Evolutionary conservation across 176 grass and related monocot genomes (phyloP), one percentile per base, ranked within the genome.

Genomic region (Aechmea fasciata): DNA sequence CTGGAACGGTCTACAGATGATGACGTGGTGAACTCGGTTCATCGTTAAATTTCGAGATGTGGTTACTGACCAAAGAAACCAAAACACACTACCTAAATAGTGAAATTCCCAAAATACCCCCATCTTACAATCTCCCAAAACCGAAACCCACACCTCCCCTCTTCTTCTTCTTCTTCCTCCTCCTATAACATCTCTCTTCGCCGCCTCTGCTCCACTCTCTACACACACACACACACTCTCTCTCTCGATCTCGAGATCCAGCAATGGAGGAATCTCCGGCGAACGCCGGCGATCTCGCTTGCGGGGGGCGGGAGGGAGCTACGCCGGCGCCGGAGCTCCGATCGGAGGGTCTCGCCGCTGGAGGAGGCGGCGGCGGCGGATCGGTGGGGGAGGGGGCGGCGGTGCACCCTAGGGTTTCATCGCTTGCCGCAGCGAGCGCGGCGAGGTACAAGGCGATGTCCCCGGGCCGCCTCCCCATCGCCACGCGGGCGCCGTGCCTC

Each of bases 371-470:
- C 51, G 18, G 74, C 69, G 17, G 48, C 68, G 76, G 79, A 85
- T 90, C 73, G 76, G 59, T 73, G 11, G 41, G 57, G 57, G 52
- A 48, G 19, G n/a, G 11, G 47, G 71, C 11, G 18, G 71, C 10
- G 47, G 18, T 41, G 57, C n/a, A 49, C 47, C 48, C 47, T 62
- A 52, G 63, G 13, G 63, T 15, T 23, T 49, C 47, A 23, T 51
- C 7, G 62, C 48, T 67, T 11, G 25, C 11, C 3, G 64, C 55
- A 28, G 74, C 80, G 2, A 59, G 19, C 55, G 94, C 80, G 6
- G 94, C 94, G 13, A 87, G 82, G 80, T 99, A 99, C 87, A 99
- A 93, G 86, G 81, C 87, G 15, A 90, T 99, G 94, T 93, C 94
- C 59, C 94, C 90, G 19, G 90, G 89, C 13, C 77, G 79, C 57